phyloP scores from a whole-genome alignment of 352 stramenopile species.

The Globisporangium rhizosaccharum region DNA sequence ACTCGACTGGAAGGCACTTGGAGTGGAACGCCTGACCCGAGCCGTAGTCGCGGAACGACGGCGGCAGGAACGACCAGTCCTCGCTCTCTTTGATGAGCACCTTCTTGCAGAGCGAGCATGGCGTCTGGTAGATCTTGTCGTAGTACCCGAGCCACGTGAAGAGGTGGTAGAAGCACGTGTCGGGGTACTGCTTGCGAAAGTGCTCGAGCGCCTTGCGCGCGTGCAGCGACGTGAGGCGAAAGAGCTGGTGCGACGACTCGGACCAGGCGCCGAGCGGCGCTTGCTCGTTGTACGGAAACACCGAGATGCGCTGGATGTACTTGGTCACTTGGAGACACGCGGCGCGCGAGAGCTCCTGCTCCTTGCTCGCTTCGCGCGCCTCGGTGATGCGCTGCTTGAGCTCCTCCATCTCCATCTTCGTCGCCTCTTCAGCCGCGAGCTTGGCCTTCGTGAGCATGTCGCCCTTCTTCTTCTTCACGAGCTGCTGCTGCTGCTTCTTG shows the following conservation, averaged over 20 bases:
- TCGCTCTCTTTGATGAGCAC: slow-evolving; percentile 78
- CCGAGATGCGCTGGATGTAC: slow-evolving; percentile 78
- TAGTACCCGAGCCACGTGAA: slow-evolving; percentile 85
- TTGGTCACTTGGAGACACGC: slow-evolving; percentile 78
- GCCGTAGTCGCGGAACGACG: slow-evolving; percentile 82
- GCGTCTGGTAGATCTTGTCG: slow-evolving; percentile 87
- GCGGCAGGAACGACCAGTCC: slow-evolving; percentile 74
- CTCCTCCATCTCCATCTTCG: slow-evolving; percentile 86
- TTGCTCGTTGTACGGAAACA: slow-evolving; percentile 79
- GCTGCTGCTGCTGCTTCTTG: slow-evolving; percentile 78
- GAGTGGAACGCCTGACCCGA: slow-evolving; percentile 78
- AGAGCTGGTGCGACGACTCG: slow-evolving; percentile 75
- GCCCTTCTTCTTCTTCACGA: slow-evolving; percentile 84
- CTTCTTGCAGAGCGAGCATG: slow-evolving; percentile 83
- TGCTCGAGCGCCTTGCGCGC: slow-evolving; percentile 73
- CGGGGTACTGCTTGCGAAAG: slow-evolving; percentile 79
- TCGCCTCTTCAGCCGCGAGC: slow-evolving; percentile 78
- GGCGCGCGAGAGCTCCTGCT: slow-evolving; percentile 71
- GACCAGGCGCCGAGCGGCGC: slow-evolving; percentile 75
- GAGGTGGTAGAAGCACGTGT: slow-evolving; percentile 85
- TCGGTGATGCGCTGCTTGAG: slow-evolving; percentile 77
- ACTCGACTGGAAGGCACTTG: slow-evolving; percentile 72
- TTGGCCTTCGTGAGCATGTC: slow-evolving; percentile 87
- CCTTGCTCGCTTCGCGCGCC: slow-evolving; percentile 69
- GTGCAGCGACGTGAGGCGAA: slow-evolving; percentile 72